A percentile compares a stretch with the other conserved stretches of the same genome.
Conservation (phyloP, 2,329 filamentous ascomycete genomes). For the Myriangium duriaei region DNA sequence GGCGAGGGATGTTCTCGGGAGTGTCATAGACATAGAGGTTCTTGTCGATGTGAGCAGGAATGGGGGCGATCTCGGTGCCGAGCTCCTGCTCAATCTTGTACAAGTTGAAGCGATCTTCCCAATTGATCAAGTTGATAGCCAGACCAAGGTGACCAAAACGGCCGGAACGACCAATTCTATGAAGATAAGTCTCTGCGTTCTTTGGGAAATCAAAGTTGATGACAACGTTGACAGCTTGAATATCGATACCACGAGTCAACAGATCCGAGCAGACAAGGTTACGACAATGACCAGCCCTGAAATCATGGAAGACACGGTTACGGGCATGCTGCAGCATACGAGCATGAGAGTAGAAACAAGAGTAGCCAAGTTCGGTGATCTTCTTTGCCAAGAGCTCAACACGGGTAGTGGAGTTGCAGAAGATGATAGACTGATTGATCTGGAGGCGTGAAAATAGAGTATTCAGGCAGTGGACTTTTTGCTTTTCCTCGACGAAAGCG, state of each 20-base stretch:
- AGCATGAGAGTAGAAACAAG: slow-evolving; percentile 98
- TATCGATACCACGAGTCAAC: slow-evolving; percentile 96
- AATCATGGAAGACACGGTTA: slow-evolving; percentile 98
- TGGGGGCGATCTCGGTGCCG: slow-evolving; percentile 95
- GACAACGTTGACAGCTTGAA: slow-evolving; percentile 97
- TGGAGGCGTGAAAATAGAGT: slow-evolving; percentile 97
- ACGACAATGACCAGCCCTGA: slow-evolving; percentile 92
- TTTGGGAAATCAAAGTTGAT: slow-evolving; percentile 99
- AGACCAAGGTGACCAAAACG: slow-evolving; percentile 94
- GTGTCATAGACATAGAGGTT: slow-evolving; percentile 96
- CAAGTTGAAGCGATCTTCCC: slow-evolving; percentile 97
- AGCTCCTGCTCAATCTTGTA: slow-evolving; percentile 98
- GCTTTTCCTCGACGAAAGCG: slow-evolving; percentile 97
- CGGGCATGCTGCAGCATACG: slow-evolving; percentile 95
- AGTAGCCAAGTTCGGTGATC: slow-evolving; percentile 97
- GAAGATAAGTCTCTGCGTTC: slow-evolving; percentile 96
- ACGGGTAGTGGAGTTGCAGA: slow-evolving; percentile 98
- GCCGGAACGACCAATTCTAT: slow-evolving; percentile 94
- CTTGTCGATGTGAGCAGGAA: slow-evolving; percentile 89
- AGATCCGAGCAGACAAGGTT: slow-evolving; percentile 97
- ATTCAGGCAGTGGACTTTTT: slow-evolving; percentile 98
- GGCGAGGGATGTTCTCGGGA: slow-evolving; percentile 85
- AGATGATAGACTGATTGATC: slow-evolving; percentile 99
- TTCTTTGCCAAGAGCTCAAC: slow-evolving; percentile 97
- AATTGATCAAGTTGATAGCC: slow-evolving; percentile 98